Conservation (phyloP, 495 filamentous ascomycete species). For the Penicillium maclennaniae region DNA sequence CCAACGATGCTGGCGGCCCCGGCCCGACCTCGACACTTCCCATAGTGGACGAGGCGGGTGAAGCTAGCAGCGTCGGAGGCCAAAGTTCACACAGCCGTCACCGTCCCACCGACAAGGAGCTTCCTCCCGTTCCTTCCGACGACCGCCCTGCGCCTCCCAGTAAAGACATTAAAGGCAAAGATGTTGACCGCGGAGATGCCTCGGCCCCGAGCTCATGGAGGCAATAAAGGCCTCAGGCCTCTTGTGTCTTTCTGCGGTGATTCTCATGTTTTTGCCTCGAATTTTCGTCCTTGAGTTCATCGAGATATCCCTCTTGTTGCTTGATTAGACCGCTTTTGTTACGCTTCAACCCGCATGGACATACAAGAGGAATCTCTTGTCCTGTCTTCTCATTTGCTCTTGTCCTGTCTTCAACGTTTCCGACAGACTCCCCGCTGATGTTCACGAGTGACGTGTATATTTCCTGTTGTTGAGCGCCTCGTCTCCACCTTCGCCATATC, state of each 20-base stretch:
- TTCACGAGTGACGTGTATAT: slow-evolving; percentile 41
- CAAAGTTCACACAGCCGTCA: slow-evolving; percentile 38
- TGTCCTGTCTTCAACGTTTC: slow-evolving; percentile 5
- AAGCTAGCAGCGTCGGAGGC: slow-evolving; percentile 68
- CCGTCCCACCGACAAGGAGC: slow-evolving; percentile 45
- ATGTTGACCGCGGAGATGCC: slow-evolving; percentile 12
- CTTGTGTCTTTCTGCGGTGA: background rate
- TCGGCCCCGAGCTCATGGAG: background rate
- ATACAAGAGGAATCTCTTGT: background rate
- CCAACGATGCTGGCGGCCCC: slow-evolving; percentile 49
- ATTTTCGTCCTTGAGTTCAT: slow-evolving; percentile 24
- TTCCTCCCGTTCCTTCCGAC: slow-evolving; percentile 48
- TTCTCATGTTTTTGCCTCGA: slow-evolving; percentile 10
- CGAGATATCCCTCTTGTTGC: slow-evolving; percentile 23
- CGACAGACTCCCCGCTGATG: slow-evolving; percentile 28
- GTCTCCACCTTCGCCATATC: slow-evolving; percentile 3
- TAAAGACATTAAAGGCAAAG: slow-evolving; percentile 24
- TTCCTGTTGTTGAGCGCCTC: slow-evolving; percentile 20
- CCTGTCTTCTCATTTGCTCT: slow-evolving; percentile 18
- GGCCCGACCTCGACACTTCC: slow-evolving; percentile 71
- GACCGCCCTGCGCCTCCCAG: slow-evolving; percentile 11
- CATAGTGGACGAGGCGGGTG: slow-evolving; percentile 86
- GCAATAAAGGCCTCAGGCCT: background rate
- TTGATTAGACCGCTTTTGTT: slow-evolving; percentile 21
- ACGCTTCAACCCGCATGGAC: background rate